These are phyloP conservation scores for Apiospora saccharicola DNA, from an alignment of 2,329 filamentous ascomycete species.

Conservation along the genomic window DNA sequence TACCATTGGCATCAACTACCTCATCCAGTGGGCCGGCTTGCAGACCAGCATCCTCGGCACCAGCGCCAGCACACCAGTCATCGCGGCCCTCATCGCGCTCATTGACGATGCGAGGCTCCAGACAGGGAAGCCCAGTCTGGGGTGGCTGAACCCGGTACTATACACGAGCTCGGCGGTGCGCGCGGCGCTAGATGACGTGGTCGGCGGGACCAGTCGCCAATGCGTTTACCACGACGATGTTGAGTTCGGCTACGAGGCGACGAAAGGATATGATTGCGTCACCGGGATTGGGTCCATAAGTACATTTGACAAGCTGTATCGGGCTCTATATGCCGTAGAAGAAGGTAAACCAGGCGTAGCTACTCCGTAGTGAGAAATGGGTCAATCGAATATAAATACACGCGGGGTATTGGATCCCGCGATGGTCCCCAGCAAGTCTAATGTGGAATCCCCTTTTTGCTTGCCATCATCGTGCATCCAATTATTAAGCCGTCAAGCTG, in stretches of 20 bases:
- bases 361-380: neutral
- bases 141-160: conserved; percentile 60
- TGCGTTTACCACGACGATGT: conserved; percentile 46
- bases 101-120: conserved; percentile 61
- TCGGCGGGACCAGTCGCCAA: conserved; percentile 47
- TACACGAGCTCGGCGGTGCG: conserved; percentile 49
- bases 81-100: conserved; percentile 61
- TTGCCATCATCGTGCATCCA: too few relatives aligned
- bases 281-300: conserved; percentile 58
- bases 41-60: conserved; percentile 38
- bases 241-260: conserved; percentile 54
- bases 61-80: conserved; percentile 59
- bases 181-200: conserved; percentile 50
- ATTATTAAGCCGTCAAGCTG: conserved; percentile 34
- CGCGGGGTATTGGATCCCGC: neutral
- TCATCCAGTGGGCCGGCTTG: conserved; percentile 47
- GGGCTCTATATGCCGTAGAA: neutral
- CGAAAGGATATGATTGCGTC: conserved; percentile 55
- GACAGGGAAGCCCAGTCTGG: conserved; percentile 55
- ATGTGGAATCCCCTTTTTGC: too few relatives aligned
- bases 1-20: conserved; percentile 51
- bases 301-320: conserved; percentile 43
- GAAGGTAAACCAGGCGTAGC: neutral
- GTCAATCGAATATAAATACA: neutral
- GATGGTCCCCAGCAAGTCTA: neutral